A percentile compares a stretch with the other conserved stretches of the same genome.
Conservation (phyloP, 805 yeast genomes). For the Kuraishia capsulata region DNA sequence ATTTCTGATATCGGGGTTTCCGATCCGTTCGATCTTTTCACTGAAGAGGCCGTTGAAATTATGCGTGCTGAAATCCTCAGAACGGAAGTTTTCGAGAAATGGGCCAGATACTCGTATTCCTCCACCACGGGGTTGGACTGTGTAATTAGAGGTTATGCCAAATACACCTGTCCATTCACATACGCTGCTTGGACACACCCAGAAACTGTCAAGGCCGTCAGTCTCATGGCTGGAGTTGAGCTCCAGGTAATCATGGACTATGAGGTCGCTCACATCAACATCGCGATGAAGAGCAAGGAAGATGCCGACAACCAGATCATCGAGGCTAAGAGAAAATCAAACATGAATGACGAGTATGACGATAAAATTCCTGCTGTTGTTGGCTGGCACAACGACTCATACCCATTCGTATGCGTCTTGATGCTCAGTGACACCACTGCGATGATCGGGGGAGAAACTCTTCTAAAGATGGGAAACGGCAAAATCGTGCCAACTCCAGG, state of each 20-base stretch:
- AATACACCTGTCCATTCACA: constrained; percentile 38
- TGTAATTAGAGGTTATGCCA: constrained; percentile 41
- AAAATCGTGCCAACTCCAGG: constrained; percentile 24
- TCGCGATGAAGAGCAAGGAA: constrained; percentile 32
- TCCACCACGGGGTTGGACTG: constrained; percentile 44
- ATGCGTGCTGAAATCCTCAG: constrained; percentile 48
- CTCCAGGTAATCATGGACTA: constrained; percentile 47
- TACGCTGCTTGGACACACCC: constrained; percentile 54
- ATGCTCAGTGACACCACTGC: constrained; percentile 50
- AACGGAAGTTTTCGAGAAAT: constrained; percentile 33
- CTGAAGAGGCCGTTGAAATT: constrained; percentile 48
- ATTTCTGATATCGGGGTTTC: constrained; percentile 47
- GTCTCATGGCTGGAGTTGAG: constrained; percentile 52
- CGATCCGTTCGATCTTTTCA: constrained; percentile 53
- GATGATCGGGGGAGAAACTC: constrained; percentile 57
- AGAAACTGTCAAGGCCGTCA: constrained; percentile 40
- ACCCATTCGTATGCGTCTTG: constrained; percentile 55
- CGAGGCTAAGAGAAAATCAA: constrained; percentile 13
- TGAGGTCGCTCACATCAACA: constrained; percentile 45
- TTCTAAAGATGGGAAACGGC: constrained; percentile 36
- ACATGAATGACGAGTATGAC: constrained; percentile 14
- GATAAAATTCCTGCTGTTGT: constrained; percentile 44
- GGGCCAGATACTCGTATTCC: constrained; percentile 30
- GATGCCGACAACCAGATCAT: constrained; percentile 23
- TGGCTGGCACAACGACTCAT: constrained; percentile 58